These are phyloP conservation scores for Harringtonia aguacate DNA, from an alignment of 2,329 filamentous ascomycete genomes.

Conservation along the genomic window DNA sequence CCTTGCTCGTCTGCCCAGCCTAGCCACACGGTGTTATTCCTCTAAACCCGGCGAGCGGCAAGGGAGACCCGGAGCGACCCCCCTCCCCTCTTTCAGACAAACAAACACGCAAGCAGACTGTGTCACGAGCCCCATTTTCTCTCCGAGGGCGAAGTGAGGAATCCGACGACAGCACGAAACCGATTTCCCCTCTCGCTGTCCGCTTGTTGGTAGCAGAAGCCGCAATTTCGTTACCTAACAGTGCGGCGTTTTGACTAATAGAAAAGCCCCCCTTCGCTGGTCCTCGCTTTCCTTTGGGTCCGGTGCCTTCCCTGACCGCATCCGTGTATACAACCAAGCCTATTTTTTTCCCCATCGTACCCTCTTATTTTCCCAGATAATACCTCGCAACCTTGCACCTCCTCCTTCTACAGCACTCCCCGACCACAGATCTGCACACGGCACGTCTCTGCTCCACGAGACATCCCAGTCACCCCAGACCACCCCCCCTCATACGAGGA, in stretches of 20 bases:
- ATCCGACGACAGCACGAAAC: neutral
- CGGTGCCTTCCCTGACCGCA: too few species aligned
- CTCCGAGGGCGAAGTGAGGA: neutral
- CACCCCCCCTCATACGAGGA: neutral
- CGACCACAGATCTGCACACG: too few species aligned
- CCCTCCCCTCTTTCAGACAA: neutral
- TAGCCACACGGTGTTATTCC: too few species aligned
- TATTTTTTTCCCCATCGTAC: too few species aligned
- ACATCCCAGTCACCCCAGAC: neutral
- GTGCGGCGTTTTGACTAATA: slow-evolving; percentile 33
- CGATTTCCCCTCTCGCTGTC: slow-evolving; percentile 3
- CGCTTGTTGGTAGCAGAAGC: slow-evolving; percentile 1
- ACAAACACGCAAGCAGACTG: neutral
- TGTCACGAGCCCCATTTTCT: neutral
- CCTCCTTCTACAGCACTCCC: too few species aligned
- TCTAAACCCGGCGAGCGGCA: too few species aligned
- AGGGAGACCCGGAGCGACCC: too few species aligned
- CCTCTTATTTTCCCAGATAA: too few species aligned
- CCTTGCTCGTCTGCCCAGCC: too few species aligned
- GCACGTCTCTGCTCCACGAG: too few species aligned
- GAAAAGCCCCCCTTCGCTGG: slow-evolving; percentile 20
- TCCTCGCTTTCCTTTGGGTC: neutral
- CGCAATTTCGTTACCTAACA: slow-evolving; percentile 33
- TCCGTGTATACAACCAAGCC: too few species aligned
- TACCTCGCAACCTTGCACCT: too few species aligned